These are phyloP conservation scores for Haplographium delicatum DNA, from an alignment of 495 filamentous ascomycete genomes.

Conservation along the genomic window DNA sequence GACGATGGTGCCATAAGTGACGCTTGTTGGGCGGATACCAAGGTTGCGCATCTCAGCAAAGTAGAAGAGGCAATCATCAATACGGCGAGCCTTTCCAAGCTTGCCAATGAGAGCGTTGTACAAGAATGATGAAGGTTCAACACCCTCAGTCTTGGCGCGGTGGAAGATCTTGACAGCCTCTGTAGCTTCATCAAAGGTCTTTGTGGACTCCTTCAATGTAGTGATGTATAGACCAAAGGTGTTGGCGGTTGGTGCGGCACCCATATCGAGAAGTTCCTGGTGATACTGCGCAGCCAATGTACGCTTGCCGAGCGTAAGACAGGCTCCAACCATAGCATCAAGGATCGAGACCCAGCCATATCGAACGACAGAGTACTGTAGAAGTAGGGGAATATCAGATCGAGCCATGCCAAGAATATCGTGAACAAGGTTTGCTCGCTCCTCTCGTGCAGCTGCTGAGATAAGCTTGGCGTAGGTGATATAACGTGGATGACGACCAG, in stretches of 20 bases:
- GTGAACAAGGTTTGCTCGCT: conserved; percentile 70
- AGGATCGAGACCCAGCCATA: conserved; percentile 94
- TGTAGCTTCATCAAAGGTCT: conserved; percentile 94
- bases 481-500: conserved; percentile 87
- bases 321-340: conserved; percentile 93
- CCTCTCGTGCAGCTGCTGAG: conserved; percentile 76
- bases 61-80: conserved; percentile 96
- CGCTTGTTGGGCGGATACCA: conserved; percentile 90
- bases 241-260: conserved; percentile 87
- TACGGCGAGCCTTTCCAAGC: conserved; percentile 92
- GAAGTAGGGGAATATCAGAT: conserved; percentile 75
- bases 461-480: conserved; percentile 96
- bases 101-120: conserved; percentile 99
- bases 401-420: conserved; percentile 86
- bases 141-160: conserved; percentile 86
- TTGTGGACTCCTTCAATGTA: conserved; percentile 90
- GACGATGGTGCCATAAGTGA: conserved; percentile 97
- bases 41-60: conserved; percentile 94
- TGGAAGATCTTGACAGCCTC: conserved; percentile 97
- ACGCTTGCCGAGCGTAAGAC: conserved; percentile 77
- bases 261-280: conserved; percentile 81
- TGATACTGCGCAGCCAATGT: conserved; percentile 77
- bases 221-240: conserved; percentile 98
- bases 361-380: conserved; percentile 75
- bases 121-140: conserved; percentile 91